Conservation (phyloP, 805 yeast species). For the Kockiozyma suomiensis region DNA sequence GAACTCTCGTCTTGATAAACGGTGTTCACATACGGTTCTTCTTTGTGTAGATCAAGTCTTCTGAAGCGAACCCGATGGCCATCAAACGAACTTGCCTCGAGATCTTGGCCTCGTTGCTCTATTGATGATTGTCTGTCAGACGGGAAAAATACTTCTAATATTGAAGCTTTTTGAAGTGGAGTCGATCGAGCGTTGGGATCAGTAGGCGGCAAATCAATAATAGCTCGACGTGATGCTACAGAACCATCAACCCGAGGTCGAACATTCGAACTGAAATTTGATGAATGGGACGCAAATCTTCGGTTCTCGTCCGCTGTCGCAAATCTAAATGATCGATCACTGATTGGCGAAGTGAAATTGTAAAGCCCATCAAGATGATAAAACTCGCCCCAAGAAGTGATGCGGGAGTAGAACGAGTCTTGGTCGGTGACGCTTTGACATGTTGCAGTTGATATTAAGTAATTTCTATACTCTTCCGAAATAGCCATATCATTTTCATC, state of each 20-base stretch:
- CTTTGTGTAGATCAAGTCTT: neutral
- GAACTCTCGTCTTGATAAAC: constrained; percentile 6
- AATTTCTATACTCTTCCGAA: neutral
- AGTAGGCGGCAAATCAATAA: constrained; percentile 28
- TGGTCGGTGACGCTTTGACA: constrained; percentile 9
- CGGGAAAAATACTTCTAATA: constrained; percentile 28
- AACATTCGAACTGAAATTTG: constrained; percentile 13
- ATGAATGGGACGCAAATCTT: constrained; percentile 21
- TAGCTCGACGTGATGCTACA: constrained; percentile 8
- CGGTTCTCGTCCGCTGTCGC: neutral
- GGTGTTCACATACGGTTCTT: neutral
- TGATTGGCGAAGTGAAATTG: constrained; percentile 24
- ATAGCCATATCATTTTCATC: neutral
- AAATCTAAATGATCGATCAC: constrained; percentile 17
- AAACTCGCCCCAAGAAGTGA: constrained; percentile 43
- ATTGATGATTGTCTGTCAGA: constrained; percentile 17
- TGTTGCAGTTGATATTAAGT: neutral
- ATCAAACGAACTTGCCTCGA: constrained; percentile 28
- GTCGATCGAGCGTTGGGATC: constrained; percentile 27
- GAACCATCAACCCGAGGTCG: constrained; percentile 4
- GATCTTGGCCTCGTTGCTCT: constrained; percentile 16
- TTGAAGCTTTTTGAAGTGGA: constrained; percentile 19
- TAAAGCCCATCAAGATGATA: constrained; percentile 37
- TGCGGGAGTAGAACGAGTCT: constrained; percentile 41
- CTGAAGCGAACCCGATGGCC: constrained; percentile 31